These are phyloP conservation scores for Verticillium longisporum DNA, from an alignment of 2,329 filamentous ascomycete genomes.

Conservation along the genomic window DNA sequence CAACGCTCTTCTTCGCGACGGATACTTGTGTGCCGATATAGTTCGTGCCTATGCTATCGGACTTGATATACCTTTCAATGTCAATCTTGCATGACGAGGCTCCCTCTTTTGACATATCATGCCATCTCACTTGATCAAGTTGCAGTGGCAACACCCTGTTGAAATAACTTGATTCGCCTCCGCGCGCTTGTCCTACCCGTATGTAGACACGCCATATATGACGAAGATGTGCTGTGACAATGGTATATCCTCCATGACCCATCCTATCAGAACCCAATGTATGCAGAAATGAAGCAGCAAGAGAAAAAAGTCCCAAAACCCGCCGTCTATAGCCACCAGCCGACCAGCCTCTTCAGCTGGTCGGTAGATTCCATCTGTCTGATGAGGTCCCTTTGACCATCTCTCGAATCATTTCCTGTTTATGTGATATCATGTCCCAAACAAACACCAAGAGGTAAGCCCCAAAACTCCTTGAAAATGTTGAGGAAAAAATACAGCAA, in stretches of 20 bases:
- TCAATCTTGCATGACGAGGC: not conserved
- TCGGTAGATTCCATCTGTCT: not conserved
- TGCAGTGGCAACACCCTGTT: too few species aligned
- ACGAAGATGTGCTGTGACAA: not conserved
- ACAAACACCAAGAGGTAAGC: not conserved
- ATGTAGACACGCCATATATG: not conserved
- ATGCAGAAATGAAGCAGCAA: not conserved
- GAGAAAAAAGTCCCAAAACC: not conserved
- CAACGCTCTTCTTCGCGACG: conserved; percentile 11
- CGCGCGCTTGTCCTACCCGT: not conserved
- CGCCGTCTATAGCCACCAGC: not conserved
- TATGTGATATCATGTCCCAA: not conserved
- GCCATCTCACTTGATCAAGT: too few species aligned
- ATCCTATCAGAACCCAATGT: not conserved
- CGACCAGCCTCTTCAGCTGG: not conserved
- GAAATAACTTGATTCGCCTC: not conserved
- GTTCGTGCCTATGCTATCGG: not conserved
- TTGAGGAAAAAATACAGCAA: not conserved
- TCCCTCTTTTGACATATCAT: too few species aligned
- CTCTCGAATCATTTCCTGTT: not conserved
- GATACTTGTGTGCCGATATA: not conserved
- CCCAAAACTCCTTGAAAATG: not conserved
- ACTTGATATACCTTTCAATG: not conserved
- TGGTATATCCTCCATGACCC: not conserved
- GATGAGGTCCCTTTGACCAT: not conserved